A percentile compares a stretch with the other conserved stretches of the same genome.
These are phyloP conservation scores for Emericellopsis terricola DNA, from an alignment of 495 filamentous ascomycete genomes.

Conservation along the genomic window DNA sequence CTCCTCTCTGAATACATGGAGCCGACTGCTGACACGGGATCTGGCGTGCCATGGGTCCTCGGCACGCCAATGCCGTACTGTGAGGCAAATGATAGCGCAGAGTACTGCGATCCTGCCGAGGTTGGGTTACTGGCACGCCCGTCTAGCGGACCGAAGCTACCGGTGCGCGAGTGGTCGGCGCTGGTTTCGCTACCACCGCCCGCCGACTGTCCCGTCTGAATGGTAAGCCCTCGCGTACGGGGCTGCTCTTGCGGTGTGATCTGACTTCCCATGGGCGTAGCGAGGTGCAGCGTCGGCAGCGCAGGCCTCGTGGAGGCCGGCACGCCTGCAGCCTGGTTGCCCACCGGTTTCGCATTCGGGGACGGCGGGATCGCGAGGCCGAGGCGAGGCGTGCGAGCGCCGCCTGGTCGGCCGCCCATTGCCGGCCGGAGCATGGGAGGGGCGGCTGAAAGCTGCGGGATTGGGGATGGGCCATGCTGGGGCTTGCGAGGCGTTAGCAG, in stretches of 20 bases:
- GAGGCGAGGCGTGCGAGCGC: slow-evolving; percentile 53
- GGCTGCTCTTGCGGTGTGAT: slow-evolving; percentile 42
- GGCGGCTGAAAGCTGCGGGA: slow-evolving; percentile 8
- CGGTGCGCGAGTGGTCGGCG: slow-evolving; percentile 49
- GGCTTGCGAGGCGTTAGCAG: too few species aligned
- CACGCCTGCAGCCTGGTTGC: slow-evolving; percentile 18
- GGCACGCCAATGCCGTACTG: slow-evolving; percentile 36
- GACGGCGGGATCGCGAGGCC: slow-evolving; percentile 79
- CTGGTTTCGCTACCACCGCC: slow-evolving; percentile 56
- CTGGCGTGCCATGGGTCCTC: slow-evolving; percentile 47
- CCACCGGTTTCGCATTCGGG: slow-evolving; percentile 55
- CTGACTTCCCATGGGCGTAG: slow-evolving; percentile 68
- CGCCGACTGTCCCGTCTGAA: slow-evolving; percentile 34
- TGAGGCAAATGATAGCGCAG: slow-evolving; percentile 54
- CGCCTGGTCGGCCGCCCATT: slow-evolving; percentile 48
- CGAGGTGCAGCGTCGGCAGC: slow-evolving; percentile 57
- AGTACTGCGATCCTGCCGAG: slow-evolving; percentile 68
- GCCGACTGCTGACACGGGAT: slow-evolving; percentile 74
- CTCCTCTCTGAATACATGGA: slow-evolving; percentile 62
- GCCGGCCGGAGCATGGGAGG: slow-evolving; percentile 70
- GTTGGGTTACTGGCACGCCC: slow-evolving; percentile 55
- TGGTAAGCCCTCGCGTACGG: slow-evolving; percentile 18
- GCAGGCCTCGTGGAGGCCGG: slow-evolving; percentile 31
- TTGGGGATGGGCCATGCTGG: too few species aligned
- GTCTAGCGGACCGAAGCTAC: slow-evolving; percentile 57